These are phyloP conservation scores for Annulohypoxylon maeteangense DNA, from an alignment of 495 filamentous ascomycete genomes.

Conservation along the genomic window DNA sequence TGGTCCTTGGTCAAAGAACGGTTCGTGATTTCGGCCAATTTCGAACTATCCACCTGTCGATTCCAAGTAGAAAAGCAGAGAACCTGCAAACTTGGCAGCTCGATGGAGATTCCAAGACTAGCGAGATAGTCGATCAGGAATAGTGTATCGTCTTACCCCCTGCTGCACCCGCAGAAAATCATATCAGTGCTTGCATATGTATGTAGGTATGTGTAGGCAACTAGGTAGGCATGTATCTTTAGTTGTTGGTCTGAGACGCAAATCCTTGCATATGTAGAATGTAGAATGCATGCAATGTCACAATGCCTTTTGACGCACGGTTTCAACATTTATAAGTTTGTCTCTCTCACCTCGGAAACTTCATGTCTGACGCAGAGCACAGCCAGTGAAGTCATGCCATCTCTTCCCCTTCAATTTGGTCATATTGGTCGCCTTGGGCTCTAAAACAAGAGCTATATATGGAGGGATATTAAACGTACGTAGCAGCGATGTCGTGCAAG, in stretches of 20 bases:
- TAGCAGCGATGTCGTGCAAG: conserved; percentile 5
- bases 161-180: not conserved
- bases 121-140: conserved; percentile 1
- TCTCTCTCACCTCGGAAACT: conserved; percentile 20
- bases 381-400: not conserved
- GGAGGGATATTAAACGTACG: conserved; percentile 3
- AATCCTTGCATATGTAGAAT: conserved; percentile 6
- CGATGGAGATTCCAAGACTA: not conserved
- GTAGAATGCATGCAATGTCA: conserved; percentile 29
- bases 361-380: not conserved
- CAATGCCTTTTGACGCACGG: conserved; percentile 5
- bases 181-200: conserved; percentile 8
- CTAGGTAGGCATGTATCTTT: too few relatives aligned
- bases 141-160: not conserved
- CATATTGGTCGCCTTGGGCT: conserved; percentile 3
- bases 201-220: not conserved
- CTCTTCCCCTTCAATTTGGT: not conserved
- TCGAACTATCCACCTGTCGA: conserved; percentile 1
- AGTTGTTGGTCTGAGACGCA: conserved; percentile 9
- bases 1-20: not conserved
- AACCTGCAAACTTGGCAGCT: not conserved
- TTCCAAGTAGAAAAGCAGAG: not conserved
- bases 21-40: conserved; percentile 13
- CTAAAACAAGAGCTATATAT: conserved; percentile 5
- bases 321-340: conserved; percentile 15